These are phyloP conservation scores for Dioscorea alata DNA, from an alignment of 106 monocot species.

Conservation along the genomic window DNA sequence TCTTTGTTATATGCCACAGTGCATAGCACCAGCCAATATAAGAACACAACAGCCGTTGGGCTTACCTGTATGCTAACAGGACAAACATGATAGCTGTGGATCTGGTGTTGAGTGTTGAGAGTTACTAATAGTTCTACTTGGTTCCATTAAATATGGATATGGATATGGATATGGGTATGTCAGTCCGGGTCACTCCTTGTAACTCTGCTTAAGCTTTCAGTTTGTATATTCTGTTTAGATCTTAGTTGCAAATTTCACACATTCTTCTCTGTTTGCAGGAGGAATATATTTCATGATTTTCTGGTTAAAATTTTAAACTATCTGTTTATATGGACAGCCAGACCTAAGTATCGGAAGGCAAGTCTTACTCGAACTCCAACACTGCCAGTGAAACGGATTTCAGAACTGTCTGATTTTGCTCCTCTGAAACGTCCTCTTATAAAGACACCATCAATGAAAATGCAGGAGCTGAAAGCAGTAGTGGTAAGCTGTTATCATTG, in stretches of 20 bases:
- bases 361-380: not conserved
- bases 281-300: not conserved
- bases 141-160: too few relatives aligned
- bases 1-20: too few relatives aligned
- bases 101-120: too few relatives aligned
- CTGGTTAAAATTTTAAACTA: not conserved
- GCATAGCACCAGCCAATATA: not conserved
- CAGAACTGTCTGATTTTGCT: constrained; percentile 3
- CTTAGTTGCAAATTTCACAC: too few relatives aligned
- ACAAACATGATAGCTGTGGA: too few relatives aligned
- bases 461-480: constrained; percentile 27
- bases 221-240: too few relatives aligned
- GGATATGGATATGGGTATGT: too few relatives aligned
- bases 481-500: constrained; percentile 7
- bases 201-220: too few relatives aligned
- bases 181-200: too few relatives aligned
- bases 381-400: constrained; percentile 3
- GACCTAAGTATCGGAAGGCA: constrained; percentile 23
- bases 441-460: constrained; percentile 24
- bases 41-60: too few relatives aligned
- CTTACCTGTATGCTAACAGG: too few relatives aligned
- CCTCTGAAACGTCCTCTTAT: constrained; percentile 12
- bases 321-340: constrained; percentile 21
- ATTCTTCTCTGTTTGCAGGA: not conserved
- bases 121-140: too few relatives aligned